phyloP scores from a whole-genome alignment of 306 rosid genomes.

The Cucumis cinereus region DNA sequence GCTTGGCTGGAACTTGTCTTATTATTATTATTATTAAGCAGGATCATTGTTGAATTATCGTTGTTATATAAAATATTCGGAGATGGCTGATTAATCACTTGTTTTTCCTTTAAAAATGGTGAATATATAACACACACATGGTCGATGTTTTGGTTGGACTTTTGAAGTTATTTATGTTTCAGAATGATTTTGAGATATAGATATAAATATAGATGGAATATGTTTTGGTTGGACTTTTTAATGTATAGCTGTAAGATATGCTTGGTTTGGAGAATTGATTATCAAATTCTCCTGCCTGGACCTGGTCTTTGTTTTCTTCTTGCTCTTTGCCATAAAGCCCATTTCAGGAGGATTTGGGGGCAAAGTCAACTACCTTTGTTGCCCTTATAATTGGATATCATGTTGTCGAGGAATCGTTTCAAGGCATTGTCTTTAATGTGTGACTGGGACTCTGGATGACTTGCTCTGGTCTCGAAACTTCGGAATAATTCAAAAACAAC shows the following conservation, averaged over 20 bases:
- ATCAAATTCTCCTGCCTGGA: not conserved
- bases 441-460: not conserved
- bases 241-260: not conserved
- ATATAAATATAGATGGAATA: too few species aligned
- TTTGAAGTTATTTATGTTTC: not conserved
- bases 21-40: not conserved
- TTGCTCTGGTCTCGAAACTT: not conserved
- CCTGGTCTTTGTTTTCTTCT: not conserved
- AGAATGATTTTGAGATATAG: too few species aligned
- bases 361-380: not conserved
- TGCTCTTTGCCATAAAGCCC: not conserved
- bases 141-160: not conserved
- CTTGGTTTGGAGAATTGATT: not conserved
- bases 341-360: not conserved
- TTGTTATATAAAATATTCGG: not conserved
- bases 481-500: not conserved
- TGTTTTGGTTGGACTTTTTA: not conserved
- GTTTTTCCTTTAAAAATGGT: not conserved
- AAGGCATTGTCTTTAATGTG: not conserved
- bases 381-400: not conserved
- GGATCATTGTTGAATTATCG: not conserved
- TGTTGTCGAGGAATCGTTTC: not conserved
- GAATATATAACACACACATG: not conserved
- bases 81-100: not conserved
- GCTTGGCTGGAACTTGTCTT: not conserved